Conservation (phyloP, 768 basidiomycete genomes). For the Boletus edulis region DNA sequence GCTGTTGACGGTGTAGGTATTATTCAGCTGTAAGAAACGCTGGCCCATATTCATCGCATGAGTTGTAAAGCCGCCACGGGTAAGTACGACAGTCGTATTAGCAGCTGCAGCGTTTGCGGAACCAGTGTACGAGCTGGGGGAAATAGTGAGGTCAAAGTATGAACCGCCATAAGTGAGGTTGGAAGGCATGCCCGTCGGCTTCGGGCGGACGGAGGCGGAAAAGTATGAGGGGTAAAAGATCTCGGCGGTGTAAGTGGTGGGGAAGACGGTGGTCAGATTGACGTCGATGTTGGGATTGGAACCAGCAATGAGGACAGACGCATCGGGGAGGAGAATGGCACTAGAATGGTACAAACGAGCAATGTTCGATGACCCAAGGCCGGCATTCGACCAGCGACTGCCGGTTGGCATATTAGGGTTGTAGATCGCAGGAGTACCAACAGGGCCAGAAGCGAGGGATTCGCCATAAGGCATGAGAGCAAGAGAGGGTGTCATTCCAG, state of each 20-base stretch:
- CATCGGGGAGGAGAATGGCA: slow-evolving; percentile 85
- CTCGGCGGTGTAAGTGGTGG: slow-evolving; percentile 81
- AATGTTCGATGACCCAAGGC: slow-evolving; percentile 61
- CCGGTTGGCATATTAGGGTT: slow-evolving; percentile 74
- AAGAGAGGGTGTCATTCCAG: slow-evolving; percentile 41
- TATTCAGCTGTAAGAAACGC: slow-evolving; percentile 80
- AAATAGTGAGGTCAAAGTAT: slow-evolving; percentile 74
- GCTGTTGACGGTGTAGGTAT: slow-evolving; percentile 76
- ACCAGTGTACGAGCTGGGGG: slow-evolving; percentile 63
- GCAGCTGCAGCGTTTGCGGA: slow-evolving; percentile 65
- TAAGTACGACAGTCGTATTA: slow-evolving; percentile 74
- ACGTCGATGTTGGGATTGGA: slow-evolving; percentile 94
- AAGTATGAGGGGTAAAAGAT: slow-evolving; percentile 94
- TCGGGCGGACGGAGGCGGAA: slow-evolving; percentile 63
- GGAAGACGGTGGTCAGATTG: slow-evolving; percentile 59
- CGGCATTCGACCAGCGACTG: slow-evolving; percentile 68
- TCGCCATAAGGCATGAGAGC: slow-evolving; percentile 66
- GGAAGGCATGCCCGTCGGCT: slow-evolving; percentile 66
- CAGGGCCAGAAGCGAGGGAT: slow-evolving; percentile 78
- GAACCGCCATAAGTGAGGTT: slow-evolving; percentile 81
- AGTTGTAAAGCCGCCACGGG: slow-evolving; percentile 82
- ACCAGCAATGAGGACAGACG: slow-evolving; percentile 83
- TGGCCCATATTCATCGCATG: slow-evolving; percentile 92
- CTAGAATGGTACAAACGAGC: slow-evolving; percentile 91
- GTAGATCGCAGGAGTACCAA: slow-evolving; percentile 77